Conservation (phyloP, 2,329 filamentous ascomycete genomes). For the Fusarium penzigii region DNA sequence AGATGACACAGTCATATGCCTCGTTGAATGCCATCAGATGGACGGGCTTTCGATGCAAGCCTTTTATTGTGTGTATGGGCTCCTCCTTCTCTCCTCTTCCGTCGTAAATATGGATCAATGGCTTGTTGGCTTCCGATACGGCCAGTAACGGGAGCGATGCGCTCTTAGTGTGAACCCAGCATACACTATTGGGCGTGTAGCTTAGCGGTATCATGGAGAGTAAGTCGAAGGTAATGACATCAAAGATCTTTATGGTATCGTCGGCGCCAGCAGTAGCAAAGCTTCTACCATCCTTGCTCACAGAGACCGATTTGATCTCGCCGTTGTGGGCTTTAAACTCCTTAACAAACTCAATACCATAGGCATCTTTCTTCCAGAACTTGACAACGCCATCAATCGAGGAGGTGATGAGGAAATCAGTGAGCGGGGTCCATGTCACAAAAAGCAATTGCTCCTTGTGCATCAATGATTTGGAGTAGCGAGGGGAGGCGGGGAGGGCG, state of each 20-base stretch:
- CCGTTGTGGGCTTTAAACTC: slow-evolving; percentile 91
- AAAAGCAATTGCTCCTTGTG: slow-evolving; percentile 94
- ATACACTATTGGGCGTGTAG: slow-evolving; percentile 74
- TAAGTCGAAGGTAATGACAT: slow-evolving; percentile 84
- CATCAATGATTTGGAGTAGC: slow-evolving; percentile 97
- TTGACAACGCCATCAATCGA: slow-evolving; percentile 96
- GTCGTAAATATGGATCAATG: slow-evolving; percentile 81
- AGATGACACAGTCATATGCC: slow-evolving; percentile 85
- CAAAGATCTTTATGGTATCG: slow-evolving; percentile 78
- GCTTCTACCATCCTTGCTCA: slow-evolving; percentile 86
- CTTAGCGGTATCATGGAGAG: slow-evolving; percentile 79
- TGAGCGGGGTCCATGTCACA: slow-evolving; percentile 82
- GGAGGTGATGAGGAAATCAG: slow-evolving; percentile 93
- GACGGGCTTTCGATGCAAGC: slow-evolving; percentile 80
- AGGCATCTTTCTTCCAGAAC: slow-evolving; percentile 96
- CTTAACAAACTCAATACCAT: slow-evolving; percentile 96
- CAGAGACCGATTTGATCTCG: slow-evolving; percentile 80
- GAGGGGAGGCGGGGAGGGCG: slow-evolving; percentile 75
- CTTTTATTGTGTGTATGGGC: slow-evolving; percentile 75
- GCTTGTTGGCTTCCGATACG: slow-evolving; percentile 73
- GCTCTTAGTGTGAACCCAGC: slow-evolving; percentile 88
- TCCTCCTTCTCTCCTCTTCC: slow-evolving; percentile 78
- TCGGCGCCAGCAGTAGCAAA: slow-evolving; percentile 87
- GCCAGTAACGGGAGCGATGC: slow-evolving; percentile 87
- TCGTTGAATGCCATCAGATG: slow-evolving; percentile 88